Percentiles rank a stretch among this genome's conserved stretches.
Evolutionary conservation across 169 alveolate genomes (phyloP).

Genomic region (Babesia divergens): DNA sequence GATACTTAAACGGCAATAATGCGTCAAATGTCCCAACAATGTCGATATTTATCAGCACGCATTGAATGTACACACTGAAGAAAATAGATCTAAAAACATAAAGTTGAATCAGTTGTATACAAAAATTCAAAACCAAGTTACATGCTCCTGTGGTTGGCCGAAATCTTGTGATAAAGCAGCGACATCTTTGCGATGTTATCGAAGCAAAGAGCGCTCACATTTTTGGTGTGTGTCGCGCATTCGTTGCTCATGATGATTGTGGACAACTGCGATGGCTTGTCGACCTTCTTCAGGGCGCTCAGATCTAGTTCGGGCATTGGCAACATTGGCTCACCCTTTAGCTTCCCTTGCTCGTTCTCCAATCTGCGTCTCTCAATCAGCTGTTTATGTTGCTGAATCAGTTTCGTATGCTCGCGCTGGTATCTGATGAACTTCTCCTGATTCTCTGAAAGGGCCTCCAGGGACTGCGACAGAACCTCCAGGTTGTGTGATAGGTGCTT

Average conservation of each 20-base stretch:
- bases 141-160: not conserved
- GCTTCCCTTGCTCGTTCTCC: conserved; percentile 81
- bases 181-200: conserved; percentile 67
- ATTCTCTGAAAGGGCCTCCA: conserved; percentile 75
- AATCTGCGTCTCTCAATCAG: conserved; percentile 76
- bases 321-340: conserved; percentile 79
- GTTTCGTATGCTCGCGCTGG: conserved; percentile 78
- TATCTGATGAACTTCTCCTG: conserved; percentile 78
- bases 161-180: conserved; percentile 42
- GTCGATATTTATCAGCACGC: too few species aligned
- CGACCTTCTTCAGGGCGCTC: conserved; percentile 54
- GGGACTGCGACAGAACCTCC: conserved; percentile 68
- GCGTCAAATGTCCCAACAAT: too few species aligned
- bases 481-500: conserved; percentile 70
- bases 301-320: conserved; percentile 70
- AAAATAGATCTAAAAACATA: not conserved
- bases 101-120: conserved; percentile 15
- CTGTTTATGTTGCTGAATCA: conserved; percentile 79
- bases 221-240: conserved; percentile 59
- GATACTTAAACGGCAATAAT: too few species aligned
- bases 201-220: conserved; percentile 59
- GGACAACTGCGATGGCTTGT: conserved; percentile 65
- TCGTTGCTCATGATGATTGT: conserved; percentile 65
- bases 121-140: not conserved
- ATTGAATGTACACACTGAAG: not conserved